Conservation (phyloP, 306 rosid species). For the Ochetophila trinervis region DNA sequence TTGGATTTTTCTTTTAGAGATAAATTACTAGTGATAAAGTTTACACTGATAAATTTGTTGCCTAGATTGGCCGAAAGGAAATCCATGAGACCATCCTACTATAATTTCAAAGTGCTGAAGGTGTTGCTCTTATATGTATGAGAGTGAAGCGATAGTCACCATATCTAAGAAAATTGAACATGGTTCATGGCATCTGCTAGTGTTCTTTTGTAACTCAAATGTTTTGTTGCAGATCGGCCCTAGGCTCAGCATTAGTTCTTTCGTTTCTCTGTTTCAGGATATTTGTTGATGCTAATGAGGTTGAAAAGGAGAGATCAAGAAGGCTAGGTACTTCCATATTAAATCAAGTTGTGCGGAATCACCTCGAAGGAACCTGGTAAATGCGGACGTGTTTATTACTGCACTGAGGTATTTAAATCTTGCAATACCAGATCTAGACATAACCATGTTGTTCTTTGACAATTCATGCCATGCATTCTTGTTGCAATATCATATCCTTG, state of each 20-base stretch:
- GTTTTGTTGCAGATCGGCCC: not conserved
- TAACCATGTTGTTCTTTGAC: not conserved
- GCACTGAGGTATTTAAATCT: conserved; percentile 66
- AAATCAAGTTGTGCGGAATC: conserved; percentile 84
- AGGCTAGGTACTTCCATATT: conserved; percentile 79
- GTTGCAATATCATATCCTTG: conserved; percentile 8
- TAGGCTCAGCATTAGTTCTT: not conserved
- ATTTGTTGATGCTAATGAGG: conserved; percentile 76
- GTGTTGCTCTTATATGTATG: too few species aligned
- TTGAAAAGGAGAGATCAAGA: conserved; percentile 92
- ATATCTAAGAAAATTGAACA: not conserved
- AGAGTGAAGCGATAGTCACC: too few species aligned
- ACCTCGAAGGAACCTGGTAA: conserved; percentile 84
- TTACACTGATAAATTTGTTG: too few species aligned
- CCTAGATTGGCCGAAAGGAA: too few species aligned
- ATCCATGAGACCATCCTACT: too few species aligned
- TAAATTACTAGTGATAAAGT: too few species aligned
- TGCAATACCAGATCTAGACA: not conserved
- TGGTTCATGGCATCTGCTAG: not conserved
- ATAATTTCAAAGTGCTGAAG: too few species aligned
- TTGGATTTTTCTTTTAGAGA: too few species aligned
- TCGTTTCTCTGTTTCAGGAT: conserved; percentile 50
- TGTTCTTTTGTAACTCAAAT: not conserved
- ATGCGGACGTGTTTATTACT: conserved; percentile 93
- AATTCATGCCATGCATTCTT: not conserved